Base-by-base conservation (phyloP, 2,329 filamentous ascomycete genomes). In the Blastomyces gilchristii region DNA sequence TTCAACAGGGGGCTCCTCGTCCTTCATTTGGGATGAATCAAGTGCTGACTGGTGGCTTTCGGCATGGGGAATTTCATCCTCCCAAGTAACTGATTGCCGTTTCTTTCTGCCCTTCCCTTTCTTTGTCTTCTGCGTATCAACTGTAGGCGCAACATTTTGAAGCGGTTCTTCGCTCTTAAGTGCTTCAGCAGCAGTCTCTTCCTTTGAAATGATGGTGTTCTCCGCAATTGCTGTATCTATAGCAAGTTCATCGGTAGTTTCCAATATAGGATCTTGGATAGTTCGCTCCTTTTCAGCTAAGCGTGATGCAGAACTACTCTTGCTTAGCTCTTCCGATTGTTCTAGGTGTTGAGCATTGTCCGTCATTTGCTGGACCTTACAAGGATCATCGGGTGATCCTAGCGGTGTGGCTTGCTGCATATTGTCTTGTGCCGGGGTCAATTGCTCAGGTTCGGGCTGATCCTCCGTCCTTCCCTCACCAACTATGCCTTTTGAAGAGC, bases 61-160 rank as follows among this genome's bases (percentile, higher is more conserved):
- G 25, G 47, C n/a, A n/a, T 14, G 6, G 9, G 31, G 14, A 22
- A 60, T n/a, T 12, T 58, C 61, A 50, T 59, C 58, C 45, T 62
- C 47, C 28, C 34, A 52, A 39, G 43, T 41, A 16, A 57, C 37
- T 4, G 62, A 62, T 62, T 57, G 54, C 9, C 47, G 53, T 34
- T 63, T 63, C 54, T 54, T 64, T 49, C 37, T 41, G 16, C 25
- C 58, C 49, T 60, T 63, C 47, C 62, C 62, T 52, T 69, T 71
- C 57, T 68, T 69, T 8, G 63, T 57, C 61, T 64, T 56, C 8
- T 61, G 50, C 34, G 63, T 9, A 31, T 66, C 65, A 12, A 49
- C 65, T 57, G 65, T 63, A 9, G 37, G 54, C 14, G 53, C n/a
- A 28, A 57, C 49, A 28, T 62, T 34, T n/a, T 57, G 54, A 49